Evolutionary conservation across 2,329 filamentous ascomycete genomes (phyloP).

Genomic region (Rhinocladiella similis): DNA sequence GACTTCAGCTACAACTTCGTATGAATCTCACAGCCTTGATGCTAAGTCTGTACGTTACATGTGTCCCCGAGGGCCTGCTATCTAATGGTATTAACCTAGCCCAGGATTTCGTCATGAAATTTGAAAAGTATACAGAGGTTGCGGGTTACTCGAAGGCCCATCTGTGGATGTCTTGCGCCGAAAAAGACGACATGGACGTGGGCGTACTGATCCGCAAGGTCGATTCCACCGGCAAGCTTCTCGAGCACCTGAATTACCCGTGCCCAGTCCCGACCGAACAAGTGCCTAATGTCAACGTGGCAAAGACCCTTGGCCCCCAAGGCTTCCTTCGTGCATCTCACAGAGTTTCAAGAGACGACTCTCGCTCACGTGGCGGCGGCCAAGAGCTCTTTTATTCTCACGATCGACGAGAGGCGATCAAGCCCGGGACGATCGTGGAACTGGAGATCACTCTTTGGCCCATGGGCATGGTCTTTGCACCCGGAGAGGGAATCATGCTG

Average conservation of each 20-base stretch:
- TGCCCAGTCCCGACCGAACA: conserved; percentile 38
- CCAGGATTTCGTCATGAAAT: too few species aligned
- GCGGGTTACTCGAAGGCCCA: conserved; percentile 50
- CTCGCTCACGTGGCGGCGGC: neutral
- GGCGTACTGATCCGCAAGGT: conserved; percentile 47
- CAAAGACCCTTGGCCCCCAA: conserved; percentile 42
- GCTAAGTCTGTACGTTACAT: conserved; percentile 1
- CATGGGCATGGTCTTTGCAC: conserved; percentile 48
- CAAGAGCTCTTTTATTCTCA: conserved; percentile 34
- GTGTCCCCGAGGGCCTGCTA: too few species aligned
- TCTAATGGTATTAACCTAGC: too few species aligned
- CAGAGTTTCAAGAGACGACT: conserved; percentile 36
- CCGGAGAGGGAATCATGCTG: conserved; percentile 37
- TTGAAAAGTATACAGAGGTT: conserved; percentile 23
- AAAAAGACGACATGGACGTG: conserved; percentile 46
- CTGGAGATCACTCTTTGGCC: conserved; percentile 52
- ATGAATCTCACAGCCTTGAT: conserved; percentile 3
- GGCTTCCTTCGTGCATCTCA: conserved; percentile 49
- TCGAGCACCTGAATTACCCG: conserved; percentile 48
- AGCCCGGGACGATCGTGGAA: conserved; percentile 43
- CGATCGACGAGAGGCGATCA: conserved; percentile 41
- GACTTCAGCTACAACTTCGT: conserved; percentile 10
- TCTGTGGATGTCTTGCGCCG: conserved; percentile 46
- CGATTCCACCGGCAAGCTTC: conserved; percentile 43
- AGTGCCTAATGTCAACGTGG: conserved; percentile 40